Base-by-base conservation (phyloP, 176 grass and related monocot species). In the Oryza meyeriana region DNA sequence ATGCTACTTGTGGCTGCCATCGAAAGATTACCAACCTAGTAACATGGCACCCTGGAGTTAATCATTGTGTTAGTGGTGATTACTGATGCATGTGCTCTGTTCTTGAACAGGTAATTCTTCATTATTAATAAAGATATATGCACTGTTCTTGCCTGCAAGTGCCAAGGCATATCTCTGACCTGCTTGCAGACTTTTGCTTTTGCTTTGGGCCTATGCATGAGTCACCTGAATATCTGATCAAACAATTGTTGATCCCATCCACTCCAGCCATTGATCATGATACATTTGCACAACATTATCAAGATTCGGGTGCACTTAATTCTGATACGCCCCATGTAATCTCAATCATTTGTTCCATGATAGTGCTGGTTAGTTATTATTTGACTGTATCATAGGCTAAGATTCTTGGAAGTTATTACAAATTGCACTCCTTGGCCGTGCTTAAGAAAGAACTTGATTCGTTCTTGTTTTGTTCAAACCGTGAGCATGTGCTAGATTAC, bases 121-220 rank as follows among this genome's bases (percentile, higher is more conserved):
- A n/a, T n/a, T n/a, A n/a, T n/a, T n/a, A n/a, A 33, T 33, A 33
- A 2, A 33, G 2, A 33, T 33, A 33, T 33, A 33, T 33, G 32
- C 32, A 33, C 32, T 72, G 55, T 64, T 72, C 66, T 20, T 72
- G 83, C 76, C 67, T 79, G 84, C 84, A 30, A 10, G 16, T 52
- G 25, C 24, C 29, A 40, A 5, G 77, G 24, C 84, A 74, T 83
- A 75, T 80, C 69, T 80, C 70, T 57, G 11, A 86, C 59, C 69
- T 42, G 70, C 69, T 66, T n/a, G 14, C 25, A 31, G 57, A 16
- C 29, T 36, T 40, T 28, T 85, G 67, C 66, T 63, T 25, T 2
- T 28, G 25, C 14, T 38, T 65, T 33, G 35, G 30, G 10, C 5
- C 28, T 52, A 10, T 30, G 32, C 36, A 84, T 61, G 32, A 9